These are phyloP conservation scores for Phialophora chinensis DNA, from an alignment of 2,329 filamentous ascomycete genomes.

Conservation along the genomic window DNA sequence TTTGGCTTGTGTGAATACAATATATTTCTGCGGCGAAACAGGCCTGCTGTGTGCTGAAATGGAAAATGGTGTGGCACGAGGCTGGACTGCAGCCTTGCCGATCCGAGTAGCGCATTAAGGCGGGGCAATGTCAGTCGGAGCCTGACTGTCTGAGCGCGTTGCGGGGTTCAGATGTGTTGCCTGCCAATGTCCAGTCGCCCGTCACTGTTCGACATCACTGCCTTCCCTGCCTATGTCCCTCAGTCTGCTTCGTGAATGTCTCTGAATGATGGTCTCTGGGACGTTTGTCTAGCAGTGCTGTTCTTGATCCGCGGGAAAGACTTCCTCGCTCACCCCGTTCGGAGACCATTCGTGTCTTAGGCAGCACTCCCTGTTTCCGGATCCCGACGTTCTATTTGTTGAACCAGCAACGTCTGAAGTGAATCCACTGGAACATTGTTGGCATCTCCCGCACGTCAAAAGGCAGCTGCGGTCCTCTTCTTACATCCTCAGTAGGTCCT, in stretches of 20 bases:
- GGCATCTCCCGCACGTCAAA: background rate
- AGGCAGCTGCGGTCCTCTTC: conserved; percentile 2
- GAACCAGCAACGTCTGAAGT: conserved; percentile 7
- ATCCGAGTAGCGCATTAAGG: background rate
- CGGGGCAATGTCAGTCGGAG: conserved; percentile 1
- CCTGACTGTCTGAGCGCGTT: conserved; percentile 3
- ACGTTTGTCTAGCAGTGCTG: background rate
- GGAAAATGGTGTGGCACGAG: background rate
- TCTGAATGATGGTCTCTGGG: background rate
- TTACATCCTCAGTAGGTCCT: conserved; percentile 12
- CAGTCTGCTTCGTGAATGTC: background rate
- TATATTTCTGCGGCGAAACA: conserved; percentile 14
- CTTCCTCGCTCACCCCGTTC: background rate
- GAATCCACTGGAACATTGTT: conserved; percentile 12
- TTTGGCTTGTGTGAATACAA: conserved; percentile 31
- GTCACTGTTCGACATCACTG: conserved; percentile 4
- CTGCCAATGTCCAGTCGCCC: background rate
- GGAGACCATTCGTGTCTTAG: background rate
- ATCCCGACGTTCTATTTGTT: conserved; percentile 10
- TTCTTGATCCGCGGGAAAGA: background rate
- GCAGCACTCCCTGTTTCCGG: conserved; percentile 4
- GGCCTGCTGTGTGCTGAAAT: background rate
- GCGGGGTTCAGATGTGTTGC: conserved; percentile 14
- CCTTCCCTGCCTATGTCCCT: conserved; percentile 7
- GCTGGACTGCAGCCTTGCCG: conserved; percentile 18